Evolutionary conservation across 2,329 filamentous ascomycete species (phyloP).

Genomic region (Fusarium sp.): DNA sequence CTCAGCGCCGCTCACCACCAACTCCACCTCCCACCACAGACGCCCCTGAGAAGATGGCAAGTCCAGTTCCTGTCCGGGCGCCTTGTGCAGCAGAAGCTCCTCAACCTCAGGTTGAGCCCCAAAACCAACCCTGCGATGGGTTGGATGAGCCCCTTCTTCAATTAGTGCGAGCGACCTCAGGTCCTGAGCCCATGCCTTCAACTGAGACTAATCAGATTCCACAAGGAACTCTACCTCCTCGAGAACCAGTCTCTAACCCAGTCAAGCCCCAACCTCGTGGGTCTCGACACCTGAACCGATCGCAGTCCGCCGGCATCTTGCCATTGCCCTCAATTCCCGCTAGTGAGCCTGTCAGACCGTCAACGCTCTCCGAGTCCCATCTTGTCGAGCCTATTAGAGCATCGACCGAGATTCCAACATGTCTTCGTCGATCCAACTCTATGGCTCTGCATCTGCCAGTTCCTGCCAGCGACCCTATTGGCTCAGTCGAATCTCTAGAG

Average conservation of each 20-base stretch:
- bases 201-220: slow-evolving; percentile 31
- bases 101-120: slow-evolving; percentile 14
- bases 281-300: slow-evolving; percentile 47
- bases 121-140: slow-evolving; percentile 2
- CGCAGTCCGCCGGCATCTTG: slow-evolving; percentile 53
- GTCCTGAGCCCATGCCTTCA: slow-evolving; percentile 32
- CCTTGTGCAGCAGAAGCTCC: slow-evolving; percentile 12
- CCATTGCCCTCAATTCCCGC: slow-evolving; percentile 53
- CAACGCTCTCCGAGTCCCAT: slow-evolving; percentile 50
- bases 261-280: slow-evolving; percentile 28
- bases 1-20: slow-evolving; percentile 36
- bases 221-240: slow-evolving; percentile 27
- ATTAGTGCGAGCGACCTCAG: slow-evolving; percentile 35
- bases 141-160: slow-evolving; percentile 32
- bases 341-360: slow-evolving; percentile 63
- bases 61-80: slow-evolving; percentile 38
- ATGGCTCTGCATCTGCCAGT: slow-evolving; percentile 51
- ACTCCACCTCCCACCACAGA: slow-evolving; percentile 56
- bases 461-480: slow-evolving; percentile 61
- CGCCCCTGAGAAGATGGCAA: slow-evolving; percentile 48
- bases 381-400: slow-evolving; percentile 30
- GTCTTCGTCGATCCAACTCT: slow-evolving; percentile 53
- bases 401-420: slow-evolving; percentile 50
- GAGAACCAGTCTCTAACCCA: slow-evolving; percentile 17
- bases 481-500: slow-evolving; percentile 40